Conservation (phyloP, 106 monocot genomes). For the Amphibolis antarctica region DNA sequence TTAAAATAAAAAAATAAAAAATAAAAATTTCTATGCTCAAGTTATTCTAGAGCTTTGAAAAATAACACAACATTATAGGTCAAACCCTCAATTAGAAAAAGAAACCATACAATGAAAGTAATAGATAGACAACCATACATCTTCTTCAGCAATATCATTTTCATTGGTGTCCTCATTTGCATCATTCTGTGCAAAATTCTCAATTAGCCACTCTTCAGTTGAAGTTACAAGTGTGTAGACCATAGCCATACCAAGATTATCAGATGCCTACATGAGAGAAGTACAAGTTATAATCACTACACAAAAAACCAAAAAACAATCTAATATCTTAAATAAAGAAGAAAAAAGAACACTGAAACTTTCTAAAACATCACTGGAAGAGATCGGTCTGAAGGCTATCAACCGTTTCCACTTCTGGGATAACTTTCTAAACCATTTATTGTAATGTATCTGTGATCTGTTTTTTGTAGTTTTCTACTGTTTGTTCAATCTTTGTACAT, state of each 20-base stretch:
- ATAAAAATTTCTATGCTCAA: too few species aligned
- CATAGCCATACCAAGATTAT: slow-evolving; percentile 99
- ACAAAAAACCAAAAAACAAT: not conserved
- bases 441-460: too few species aligned
- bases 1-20: too few species aligned
- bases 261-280: slow-evolving; percentile 47
- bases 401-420: too few species aligned
- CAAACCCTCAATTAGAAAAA: not conserved
- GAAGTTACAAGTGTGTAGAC: slow-evolving; percentile 89
- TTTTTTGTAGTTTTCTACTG: too few species aligned
- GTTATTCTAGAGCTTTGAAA: not conserved
- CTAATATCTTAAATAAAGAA: not conserved
- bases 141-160: slow-evolving; percentile 54
- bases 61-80: not conserved
- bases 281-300: not conserved
- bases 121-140: slow-evolving; percentile 36
- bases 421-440: too few species aligned
- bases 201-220: slow-evolving; percentile 84
- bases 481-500: too few species aligned
- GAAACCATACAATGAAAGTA: slow-evolving; percentile 5
- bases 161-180: slow-evolving; percentile 39
- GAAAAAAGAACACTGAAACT: not conserved
- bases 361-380: too few species aligned
- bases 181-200: slow-evolving; percentile 52
- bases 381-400: too few species aligned